phyloP scores from a whole-genome alignment of 768 basidiomycete genomes.

The Boletus pseudopeckii region DNA sequence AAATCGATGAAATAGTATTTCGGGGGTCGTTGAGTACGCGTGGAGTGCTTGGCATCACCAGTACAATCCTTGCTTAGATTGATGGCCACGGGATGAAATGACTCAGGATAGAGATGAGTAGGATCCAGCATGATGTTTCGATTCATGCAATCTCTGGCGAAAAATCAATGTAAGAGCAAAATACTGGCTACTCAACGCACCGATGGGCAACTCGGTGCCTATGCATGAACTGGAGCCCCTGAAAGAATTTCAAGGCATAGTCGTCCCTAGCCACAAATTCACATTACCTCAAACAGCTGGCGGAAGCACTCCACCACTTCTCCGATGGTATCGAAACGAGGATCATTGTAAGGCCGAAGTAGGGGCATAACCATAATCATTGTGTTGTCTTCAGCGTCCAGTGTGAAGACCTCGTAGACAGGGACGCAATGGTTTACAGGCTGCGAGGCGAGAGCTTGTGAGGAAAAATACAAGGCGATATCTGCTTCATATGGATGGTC shows the following conservation, averaged over 20 bases:
- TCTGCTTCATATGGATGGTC: constrained; percentile 21
- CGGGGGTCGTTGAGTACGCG: constrained; percentile 28
- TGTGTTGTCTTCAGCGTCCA: constrained; percentile 7
- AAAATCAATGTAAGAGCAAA: not conserved
- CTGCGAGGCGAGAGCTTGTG: not conserved
- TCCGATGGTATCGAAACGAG: constrained; percentile 14
- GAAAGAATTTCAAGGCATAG: not conserved
- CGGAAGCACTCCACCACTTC: constrained; percentile 25
- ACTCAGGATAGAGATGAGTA: constrained; percentile 19
- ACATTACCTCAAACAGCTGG: constrained; percentile 29
- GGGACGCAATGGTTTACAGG: constrained; percentile 29
- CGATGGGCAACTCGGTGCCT: constrained; percentile 34
- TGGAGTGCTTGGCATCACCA: constrained; percentile 21
- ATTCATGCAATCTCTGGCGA: constrained; percentile 24
- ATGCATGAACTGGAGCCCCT: constrained; percentile 39
- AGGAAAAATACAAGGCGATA: constrained; percentile 23
- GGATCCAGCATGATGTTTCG: constrained; percentile 35
- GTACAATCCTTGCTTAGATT: constrained; percentile 13
- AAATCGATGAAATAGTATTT: constrained; percentile 39
- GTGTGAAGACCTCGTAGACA: constrained; percentile 12
- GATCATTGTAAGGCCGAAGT: constrained; percentile 17
- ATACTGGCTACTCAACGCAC: not conserved
- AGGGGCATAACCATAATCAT: constrained; percentile 32
- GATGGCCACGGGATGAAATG: constrained; percentile 24
- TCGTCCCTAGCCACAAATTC: not conserved